These are phyloP conservation scores for Suillus lakei DNA, from an alignment of 768 basidiomycete genomes.

Conservation along the genomic window DNA sequence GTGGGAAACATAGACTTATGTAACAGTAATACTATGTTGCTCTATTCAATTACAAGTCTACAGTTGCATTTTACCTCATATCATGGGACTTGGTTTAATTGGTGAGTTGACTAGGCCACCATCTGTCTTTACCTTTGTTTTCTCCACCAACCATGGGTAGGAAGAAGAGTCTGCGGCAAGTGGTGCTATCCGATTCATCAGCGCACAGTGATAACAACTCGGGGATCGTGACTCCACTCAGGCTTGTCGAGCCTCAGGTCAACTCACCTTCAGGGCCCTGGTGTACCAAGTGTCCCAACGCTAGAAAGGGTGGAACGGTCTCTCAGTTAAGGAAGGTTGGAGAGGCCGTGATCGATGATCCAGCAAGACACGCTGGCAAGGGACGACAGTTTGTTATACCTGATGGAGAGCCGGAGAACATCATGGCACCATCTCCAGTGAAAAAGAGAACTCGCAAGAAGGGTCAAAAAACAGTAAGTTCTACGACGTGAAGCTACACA, in stretches of 20 bases:
- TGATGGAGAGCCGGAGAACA: background rate
- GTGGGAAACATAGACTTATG: no score
- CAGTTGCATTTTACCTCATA: background rate
- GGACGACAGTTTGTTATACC: slow-evolving; percentile 1
- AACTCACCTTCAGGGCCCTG: background rate
- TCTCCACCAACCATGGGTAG: background rate
- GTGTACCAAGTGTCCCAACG: background rate
- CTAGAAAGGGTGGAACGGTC: background rate
- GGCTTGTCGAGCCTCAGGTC: background rate
- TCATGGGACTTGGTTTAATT: background rate
- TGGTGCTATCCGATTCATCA: background rate
- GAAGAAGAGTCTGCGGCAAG: background rate
- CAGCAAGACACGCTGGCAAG: background rate
- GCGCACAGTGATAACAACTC: background rate
- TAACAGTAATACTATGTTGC: no score
- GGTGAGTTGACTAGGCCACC: background rate
- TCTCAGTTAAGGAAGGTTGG: background rate
- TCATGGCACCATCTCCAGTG: background rate
- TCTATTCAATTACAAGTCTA: background rate
- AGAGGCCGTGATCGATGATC: background rate
- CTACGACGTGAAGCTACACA: background rate
- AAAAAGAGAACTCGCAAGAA: background rate
- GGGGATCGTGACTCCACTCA: background rate
- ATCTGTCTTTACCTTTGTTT: background rate
- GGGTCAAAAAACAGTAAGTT: background rate